Evolutionary conservation across 179 eudicot genomes (phyloP).

Genomic region (Sideroxylon spinosum): DNA sequence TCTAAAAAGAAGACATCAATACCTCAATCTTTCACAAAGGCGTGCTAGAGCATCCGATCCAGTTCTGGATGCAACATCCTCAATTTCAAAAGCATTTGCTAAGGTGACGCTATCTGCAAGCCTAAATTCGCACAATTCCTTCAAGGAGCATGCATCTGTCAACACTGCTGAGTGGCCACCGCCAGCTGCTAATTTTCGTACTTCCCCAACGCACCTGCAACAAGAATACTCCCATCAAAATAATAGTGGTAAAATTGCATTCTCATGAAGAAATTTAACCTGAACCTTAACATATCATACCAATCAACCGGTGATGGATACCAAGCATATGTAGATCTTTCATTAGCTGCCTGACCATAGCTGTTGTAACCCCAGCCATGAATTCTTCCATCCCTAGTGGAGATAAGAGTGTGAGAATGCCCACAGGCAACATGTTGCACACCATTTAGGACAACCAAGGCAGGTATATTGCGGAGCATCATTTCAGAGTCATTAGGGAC

Average conservation of each 20-base stretch:
- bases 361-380: conserved; percentile 97
- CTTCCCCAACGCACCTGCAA: conserved; percentile 94
- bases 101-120: conserved; percentile 68
- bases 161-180: conserved; percentile 98
- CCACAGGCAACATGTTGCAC: conserved; percentile 91
- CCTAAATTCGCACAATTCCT: conserved; percentile 89
- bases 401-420: conserved; percentile 90
- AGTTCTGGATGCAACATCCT: conserved; percentile 83
- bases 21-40: conserved; percentile 90
- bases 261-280: not conserved
- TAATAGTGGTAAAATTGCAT: not conserved
- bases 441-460: conserved; percentile 63
- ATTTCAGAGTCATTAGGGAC: conserved; percentile 50
- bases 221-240: conserved; percentile 19
- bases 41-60: conserved; percentile 87
- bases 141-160: conserved; percentile 90
- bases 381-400: conserved; percentile 81
- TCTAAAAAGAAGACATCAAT: not conserved
- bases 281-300: conserved; percentile 35
- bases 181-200: conserved; percentile 93
- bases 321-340: conserved; percentile 90
- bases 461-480: conserved; percentile 80
- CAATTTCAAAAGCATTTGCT: conserved; percentile 68
- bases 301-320: conserved; percentile 99
- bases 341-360: conserved; percentile 96